Conservation (phyloP, 208 protist species). For the Acanthamoeba culbertsoni region DNA sequence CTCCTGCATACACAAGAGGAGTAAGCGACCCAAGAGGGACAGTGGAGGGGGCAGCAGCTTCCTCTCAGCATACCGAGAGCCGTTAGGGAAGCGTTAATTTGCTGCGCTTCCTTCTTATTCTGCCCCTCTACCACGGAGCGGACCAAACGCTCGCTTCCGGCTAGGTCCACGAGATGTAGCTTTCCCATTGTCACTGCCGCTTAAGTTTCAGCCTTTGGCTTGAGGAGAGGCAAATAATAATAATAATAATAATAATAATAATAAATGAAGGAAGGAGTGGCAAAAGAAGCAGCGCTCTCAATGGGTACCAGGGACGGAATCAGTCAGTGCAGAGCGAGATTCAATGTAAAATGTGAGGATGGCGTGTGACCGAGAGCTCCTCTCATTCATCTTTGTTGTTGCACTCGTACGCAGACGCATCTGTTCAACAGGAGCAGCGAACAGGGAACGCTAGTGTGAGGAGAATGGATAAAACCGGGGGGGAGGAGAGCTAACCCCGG, state of each 20-base stretch:
- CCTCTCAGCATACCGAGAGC: slow-evolving; percentile 21
- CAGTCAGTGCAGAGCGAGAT: background rate
- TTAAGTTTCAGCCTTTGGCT: background rate
- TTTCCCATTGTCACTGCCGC: slow-evolving; percentile 35
- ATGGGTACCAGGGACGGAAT: background rate
- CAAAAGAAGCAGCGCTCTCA: background rate
- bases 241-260: background rate
- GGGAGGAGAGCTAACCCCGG: background rate
- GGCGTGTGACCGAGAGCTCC: slow-evolving; percentile 78
- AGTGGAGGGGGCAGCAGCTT: background rate
- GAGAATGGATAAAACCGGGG: background rate
- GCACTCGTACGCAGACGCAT: slow-evolving; percentile 62
- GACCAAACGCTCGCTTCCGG: slow-evolving; percentile 56
- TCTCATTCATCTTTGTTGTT: slow-evolving; percentile 78
- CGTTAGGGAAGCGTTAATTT: slow-evolving; percentile 66
- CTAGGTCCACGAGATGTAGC: slow-evolving; percentile 72
- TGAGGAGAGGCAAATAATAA: too few species aligned
- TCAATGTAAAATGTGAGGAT: slow-evolving; percentile 70
- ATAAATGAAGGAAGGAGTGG: background rate
- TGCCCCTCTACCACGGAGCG: background rate
- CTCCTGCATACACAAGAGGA: background rate
- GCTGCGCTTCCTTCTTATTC: slow-evolving; percentile 64
- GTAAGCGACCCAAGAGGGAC: background rate
- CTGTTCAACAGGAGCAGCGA: background rate
- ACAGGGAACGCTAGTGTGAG: background rate